Evolutionary conservation across 352 stramenopile species (phyloP), one percentile per base, ranked within the genome.

Genomic region (Pythium sukuiense): DNA sequence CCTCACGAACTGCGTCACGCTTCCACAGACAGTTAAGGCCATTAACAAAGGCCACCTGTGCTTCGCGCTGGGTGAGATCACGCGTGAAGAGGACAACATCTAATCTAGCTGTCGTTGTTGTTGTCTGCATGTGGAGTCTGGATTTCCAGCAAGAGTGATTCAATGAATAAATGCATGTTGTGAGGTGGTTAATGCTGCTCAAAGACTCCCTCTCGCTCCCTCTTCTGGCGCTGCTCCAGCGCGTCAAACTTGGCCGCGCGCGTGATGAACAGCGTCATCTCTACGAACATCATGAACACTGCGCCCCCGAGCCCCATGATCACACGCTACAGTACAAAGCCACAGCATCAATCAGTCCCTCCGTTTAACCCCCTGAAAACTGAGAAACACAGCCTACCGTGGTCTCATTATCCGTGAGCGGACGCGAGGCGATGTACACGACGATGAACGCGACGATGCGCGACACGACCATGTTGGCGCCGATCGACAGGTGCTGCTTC

Each of bases 231-330:
- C 41, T 54, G 63, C 65, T 92, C 81, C 30, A 93, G 72, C 20
- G 61, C 72, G 39, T 93, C 82, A 29, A 83, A 78, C 70, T 92
- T 92, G 54, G 83, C 71, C 1, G 84, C 79, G 7, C 87, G 80
- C 16, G 85, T 59, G 69, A 96, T 96, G 69, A 88, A 96, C 48
- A 96, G 72, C 45, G 93, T 73, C 87, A 96, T 96, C 66, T 96
- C 87, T 49, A 96, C 80, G 33, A 96, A 66, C 85, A 93, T 94
- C 87, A 96, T 96, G 55, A 59, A 77, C 69, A 96, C 89, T 12
- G 87, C 84, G 27, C 80, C 85, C 39, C 70, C 77, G 8, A 96
- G 72, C 1, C 87, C 87, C 26, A 78, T 59, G 26, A 96, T 73
- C 30, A 92, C 70, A 53, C 84, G 72, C 85, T 93, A 39, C 39